phyloP scores from a whole-genome alignment of 257 asterid genomes.

The Nicotiana tomentosiformis region DNA sequence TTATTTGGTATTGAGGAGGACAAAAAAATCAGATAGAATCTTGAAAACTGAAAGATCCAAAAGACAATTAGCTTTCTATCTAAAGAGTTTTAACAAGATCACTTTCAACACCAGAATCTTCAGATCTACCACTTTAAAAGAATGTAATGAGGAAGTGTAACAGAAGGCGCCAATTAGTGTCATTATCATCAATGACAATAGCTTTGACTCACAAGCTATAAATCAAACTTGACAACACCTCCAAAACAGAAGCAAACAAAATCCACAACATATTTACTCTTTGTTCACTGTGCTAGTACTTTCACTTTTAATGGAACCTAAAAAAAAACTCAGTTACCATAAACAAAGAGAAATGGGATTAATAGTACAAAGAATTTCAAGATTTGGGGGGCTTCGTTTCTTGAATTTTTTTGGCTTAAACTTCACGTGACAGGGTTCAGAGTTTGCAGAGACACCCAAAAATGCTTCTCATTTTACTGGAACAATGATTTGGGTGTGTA shows the following conservation, averaged over 20 bases:
- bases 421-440: slow-evolving; percentile 34
- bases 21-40: neutral
- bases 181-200: slow-evolving; percentile 32
- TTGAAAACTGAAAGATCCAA: slow-evolving; percentile 5
- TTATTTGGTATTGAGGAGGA: neutral
- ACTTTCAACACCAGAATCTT: neutral
- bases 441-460: slow-evolving; percentile 24
- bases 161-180: slow-evolving; percentile 49
- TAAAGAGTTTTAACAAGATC: neutral
- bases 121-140: slow-evolving; percentile 39
- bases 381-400: slow-evolving; percentile 7
- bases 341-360: neutral
- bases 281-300: neutral
- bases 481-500: slow-evolving; percentile 11
- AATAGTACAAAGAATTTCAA: neutral
- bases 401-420: neutral
- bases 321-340: neutral
- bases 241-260: neutral
- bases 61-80: neutral
- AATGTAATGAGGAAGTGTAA: slow-evolving; percentile 18
- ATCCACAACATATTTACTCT: neutral
- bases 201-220: slow-evolving; percentile 26
- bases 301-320: neutral
- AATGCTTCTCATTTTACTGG: slow-evolving; percentile 5
- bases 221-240: neutral